Evolutionary conservation across 1,284 basidiomycete species (phyloP), one percentile per base, ranked within the genome.

Genomic region (Leccinum griseonigrum): DNA sequence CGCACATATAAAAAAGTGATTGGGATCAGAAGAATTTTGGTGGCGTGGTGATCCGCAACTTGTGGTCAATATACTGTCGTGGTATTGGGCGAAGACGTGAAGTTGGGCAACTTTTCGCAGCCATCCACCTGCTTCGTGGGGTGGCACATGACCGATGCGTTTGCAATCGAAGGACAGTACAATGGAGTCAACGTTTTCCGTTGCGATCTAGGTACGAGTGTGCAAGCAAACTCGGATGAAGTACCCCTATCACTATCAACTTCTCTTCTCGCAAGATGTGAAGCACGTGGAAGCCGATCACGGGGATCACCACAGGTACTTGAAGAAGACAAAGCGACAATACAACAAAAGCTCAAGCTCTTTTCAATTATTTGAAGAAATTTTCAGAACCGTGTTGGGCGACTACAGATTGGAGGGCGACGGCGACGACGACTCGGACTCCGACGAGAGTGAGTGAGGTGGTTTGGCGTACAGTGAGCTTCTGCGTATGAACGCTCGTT

Each of bases 131-230:
- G 56, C 36, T 63, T 58, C 22, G 28, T 55, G 2, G 56, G 53
- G 9, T 59, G 61, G 62, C 62, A 63, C 32, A 56, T 61, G 18
- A 63, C 48, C 10, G 54, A 64, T 6, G 16, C 50, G 22, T 28
- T n/a, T 8, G 40, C 36, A 3, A 36, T 63, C 32, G 8, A 54
- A 13, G 43, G 50, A 22, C 48, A 54, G 7, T 63, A 64, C 26
- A 60, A 64, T 22, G 62, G 62, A 3, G 2, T 64, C 11, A 63
- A 60, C 26, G 11, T 64, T 7, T 54, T 60, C 9, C 57, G 54
- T 3, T 63, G 54, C 26, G n/a, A 48, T 28, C 14, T 5, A 7
- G 38, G 18, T 10, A 31, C 18, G 53, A 57, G 32, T 62, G 32
- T 62, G 50, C 40, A 13, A 4, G 10, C 38, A 60, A 32, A 11